Percentiles rank a stretch among this genome's conserved stretches.
These are phyloP conservation scores for Cucurbita maxima DNA, from an alignment of 306 rosid genomes.

Conservation along the genomic window DNA sequence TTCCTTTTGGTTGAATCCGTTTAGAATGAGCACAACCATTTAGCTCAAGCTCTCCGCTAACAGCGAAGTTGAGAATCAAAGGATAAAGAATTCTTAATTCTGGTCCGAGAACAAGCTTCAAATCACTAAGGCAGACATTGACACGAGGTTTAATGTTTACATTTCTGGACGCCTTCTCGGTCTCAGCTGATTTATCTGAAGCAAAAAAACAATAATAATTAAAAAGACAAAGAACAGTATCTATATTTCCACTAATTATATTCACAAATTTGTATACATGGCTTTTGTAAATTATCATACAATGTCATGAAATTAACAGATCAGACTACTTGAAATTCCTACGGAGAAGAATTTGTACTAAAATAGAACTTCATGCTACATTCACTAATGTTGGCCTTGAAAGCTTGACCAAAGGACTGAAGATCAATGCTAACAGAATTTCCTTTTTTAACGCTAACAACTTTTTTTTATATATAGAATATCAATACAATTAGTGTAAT, in stretches of 20 bases:
- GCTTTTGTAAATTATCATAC: background rate
- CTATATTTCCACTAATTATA: background rate
- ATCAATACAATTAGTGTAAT: too few species aligned
- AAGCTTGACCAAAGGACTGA: background rate
- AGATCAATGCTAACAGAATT: too few species aligned
- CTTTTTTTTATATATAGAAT: too few species aligned
- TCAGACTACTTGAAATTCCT: background rate
- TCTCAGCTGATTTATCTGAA: constrained; percentile 36
- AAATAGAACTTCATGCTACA: background rate
- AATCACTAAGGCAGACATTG: constrained; percentile 58
- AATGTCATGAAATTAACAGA: background rate
- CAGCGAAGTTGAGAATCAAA: constrained; percentile 61
- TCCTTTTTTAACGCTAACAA: too few species aligned
- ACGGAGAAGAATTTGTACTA: background rate
- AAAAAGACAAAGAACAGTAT: background rate
- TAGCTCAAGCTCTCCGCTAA: constrained; percentile 84
- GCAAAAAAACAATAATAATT: background rate
- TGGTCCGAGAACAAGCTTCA: constrained; percentile 85
- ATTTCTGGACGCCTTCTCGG: constrained; percentile 44
- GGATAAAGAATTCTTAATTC: constrained; percentile 86
- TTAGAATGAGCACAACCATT: constrained; percentile 76
- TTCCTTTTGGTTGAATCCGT: constrained; percentile 65
- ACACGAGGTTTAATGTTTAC: constrained; percentile 40
- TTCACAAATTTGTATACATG: background rate
- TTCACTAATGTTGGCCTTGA: background rate